Base-by-base conservation (phyloP, 805 yeast genomes). In the Pichia manshurica region DNA sequence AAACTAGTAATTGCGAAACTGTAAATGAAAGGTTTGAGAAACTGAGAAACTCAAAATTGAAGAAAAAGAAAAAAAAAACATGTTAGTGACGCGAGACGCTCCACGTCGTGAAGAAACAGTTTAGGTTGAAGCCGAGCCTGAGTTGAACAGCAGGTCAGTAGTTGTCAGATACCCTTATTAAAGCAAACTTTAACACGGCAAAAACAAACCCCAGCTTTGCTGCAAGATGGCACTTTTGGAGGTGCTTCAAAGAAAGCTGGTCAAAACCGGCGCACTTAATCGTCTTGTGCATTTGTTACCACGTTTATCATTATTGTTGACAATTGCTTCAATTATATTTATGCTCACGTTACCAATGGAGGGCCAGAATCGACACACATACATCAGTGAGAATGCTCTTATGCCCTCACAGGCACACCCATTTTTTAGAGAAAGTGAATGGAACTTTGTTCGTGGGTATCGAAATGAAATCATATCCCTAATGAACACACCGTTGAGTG, bases 331-430 rank as follows among this genome's bases (percentile, higher is more conserved):
- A 6, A 54, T 81, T 9, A 60, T 69, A 0, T 77, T 85, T 79
- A 67, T 93, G n/a, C 62, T 75, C 13, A 65, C 74, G 20, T 69
- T 89, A 43, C 96, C 98, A 0, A 52, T 80, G 56, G 84, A 84
- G 16, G 98, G 96, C 19, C 87, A 87, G 60, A 87, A 70, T 63
- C 72, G 97, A 47, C 67, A 73, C 53, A 88, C 96, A 2, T 93
- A 93, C 63, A 84, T 90, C 12, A 84, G 95, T 7, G 99, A 93
- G 61, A 93, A 93, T 66, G 99, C 99, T 29, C 71, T 93, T 63
- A 82, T 93, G 87, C 97, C 99, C 7, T 90, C 95, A 0, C 98
- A 93, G 63, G 98, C 93, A 2, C 82, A 83, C 56, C 82, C 95
- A 21, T 89, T 88, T 62, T 93, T 87, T 63, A 74, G 97, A 47